Conservation (phyloP, 306 rosid species). For the Fragaria nilgerrensis region DNA sequence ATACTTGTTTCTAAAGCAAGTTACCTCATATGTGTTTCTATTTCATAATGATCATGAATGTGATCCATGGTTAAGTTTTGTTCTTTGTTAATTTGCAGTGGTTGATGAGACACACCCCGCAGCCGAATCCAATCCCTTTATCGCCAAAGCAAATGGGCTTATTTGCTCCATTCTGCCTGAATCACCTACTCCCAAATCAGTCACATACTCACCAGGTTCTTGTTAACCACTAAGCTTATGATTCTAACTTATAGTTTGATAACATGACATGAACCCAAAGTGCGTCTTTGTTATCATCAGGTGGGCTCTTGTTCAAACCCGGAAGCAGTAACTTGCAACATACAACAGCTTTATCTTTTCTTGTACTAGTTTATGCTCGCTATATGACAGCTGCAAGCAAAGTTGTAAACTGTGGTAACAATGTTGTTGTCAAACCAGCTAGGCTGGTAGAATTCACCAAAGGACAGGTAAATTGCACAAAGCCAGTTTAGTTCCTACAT, state of each 20-base stretch:
- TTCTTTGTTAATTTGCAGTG: constrained; percentile 18
- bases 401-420: constrained; percentile 18
- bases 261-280: background rate
- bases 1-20: constrained; percentile 44
- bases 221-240: background rate
- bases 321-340: constrained; percentile 42
- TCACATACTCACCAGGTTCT: constrained; percentile 38
- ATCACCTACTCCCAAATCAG: constrained; percentile 30
- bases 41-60: background rate
- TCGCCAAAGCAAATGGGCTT: constrained; percentile 33
- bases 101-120: constrained; percentile 23
- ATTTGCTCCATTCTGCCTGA: constrained; percentile 42
- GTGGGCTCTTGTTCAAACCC: constrained; percentile 47
- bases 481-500: background rate
- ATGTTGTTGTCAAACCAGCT: constrained; percentile 8
- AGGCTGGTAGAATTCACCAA: constrained; percentile 26
- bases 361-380: constrained; percentile 38
- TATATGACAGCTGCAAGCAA: constrained; percentile 12
- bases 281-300: constrained; percentile 1
- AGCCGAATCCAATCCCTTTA: constrained; percentile 14
- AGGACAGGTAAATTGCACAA: constrained; percentile 11
- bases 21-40: background rate
- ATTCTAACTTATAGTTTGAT: background rate
- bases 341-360: constrained; percentile 35
- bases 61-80: background rate